phyloP scores from a whole-genome alignment of 2,329 filamentous ascomycete species.

The Ilyonectria robusta region DNA sequence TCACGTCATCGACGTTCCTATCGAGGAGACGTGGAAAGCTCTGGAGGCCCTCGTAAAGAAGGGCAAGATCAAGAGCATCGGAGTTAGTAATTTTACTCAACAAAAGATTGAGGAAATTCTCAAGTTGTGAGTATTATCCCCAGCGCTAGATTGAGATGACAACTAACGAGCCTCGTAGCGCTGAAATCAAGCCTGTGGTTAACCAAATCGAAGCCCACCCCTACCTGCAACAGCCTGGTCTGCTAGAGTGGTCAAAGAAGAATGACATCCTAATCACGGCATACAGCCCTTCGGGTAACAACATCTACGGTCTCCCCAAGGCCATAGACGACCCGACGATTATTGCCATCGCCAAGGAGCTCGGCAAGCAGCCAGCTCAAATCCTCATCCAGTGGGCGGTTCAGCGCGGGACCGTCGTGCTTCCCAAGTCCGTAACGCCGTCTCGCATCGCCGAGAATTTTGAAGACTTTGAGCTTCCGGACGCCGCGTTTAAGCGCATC shows the following conservation, averaged over 20 bases:
- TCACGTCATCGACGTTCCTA: constrained; percentile 37
- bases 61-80: constrained; percentile 61
- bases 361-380: constrained; percentile 63
- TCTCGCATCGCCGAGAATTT: constrained; percentile 65
- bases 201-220: constrained; percentile 61
- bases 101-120: constrained; percentile 56
- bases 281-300: constrained; percentile 76
- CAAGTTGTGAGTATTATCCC: constrained; percentile 3
- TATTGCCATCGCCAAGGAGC: constrained; percentile 62
- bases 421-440: constrained; percentile 69
- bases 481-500: constrained; percentile 18
- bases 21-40: constrained; percentile 69
- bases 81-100: constrained; percentile 66
- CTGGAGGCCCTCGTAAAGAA: constrained; percentile 56
- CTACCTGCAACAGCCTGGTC: constrained; percentile 71
- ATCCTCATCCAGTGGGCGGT: constrained; percentile 68
- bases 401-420: constrained; percentile 66
- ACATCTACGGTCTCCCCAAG: constrained; percentile 58
- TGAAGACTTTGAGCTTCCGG: constrained; percentile 37
- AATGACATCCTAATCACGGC: constrained; percentile 73
- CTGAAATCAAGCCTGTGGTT: constrained; percentile 63
- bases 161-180: constrained; percentile 51
- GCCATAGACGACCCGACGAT: constrained; percentile 65
- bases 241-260: constrained; percentile 60
- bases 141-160: not conserved